Conservation (phyloP, 2,329 filamentous ascomycete species). For the Waltergamsia citrina region DNA sequence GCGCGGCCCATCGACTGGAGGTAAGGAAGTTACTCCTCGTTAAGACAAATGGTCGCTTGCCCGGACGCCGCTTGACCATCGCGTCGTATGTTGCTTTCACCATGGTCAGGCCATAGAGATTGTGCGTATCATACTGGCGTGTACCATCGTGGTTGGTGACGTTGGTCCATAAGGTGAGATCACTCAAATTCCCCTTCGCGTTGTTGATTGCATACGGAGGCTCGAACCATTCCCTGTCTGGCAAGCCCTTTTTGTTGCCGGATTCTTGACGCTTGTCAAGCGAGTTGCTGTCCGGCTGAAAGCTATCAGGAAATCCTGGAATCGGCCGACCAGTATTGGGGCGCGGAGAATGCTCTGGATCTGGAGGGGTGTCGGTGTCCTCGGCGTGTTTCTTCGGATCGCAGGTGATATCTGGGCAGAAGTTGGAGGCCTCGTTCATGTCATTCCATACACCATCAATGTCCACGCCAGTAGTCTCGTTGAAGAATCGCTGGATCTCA, state of each 20-base stretch:
- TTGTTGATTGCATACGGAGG: constrained; percentile 8
- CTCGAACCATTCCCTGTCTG: constrained; percentile 8
- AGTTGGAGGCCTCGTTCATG: constrained; percentile 38
- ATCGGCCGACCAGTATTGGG: constrained; percentile 3
- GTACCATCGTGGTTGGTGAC: constrained; percentile 58
- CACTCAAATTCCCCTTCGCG: constrained; percentile 33
- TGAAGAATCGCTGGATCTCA: constrained; percentile 58
- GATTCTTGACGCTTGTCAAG: neutral
- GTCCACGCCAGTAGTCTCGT: constrained; percentile 52
- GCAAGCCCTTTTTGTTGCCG: constrained; percentile 9
- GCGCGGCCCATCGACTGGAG: constrained; percentile 47
- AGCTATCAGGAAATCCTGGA: constrained; percentile 5
- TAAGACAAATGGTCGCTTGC: constrained; percentile 56
- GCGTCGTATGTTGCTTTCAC: constrained; percentile 37
- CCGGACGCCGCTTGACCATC: constrained; percentile 51
- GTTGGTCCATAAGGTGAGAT: constrained; percentile 56
- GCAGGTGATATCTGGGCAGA: constrained; percentile 14
- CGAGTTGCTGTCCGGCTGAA: constrained; percentile 3
- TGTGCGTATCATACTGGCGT: constrained; percentile 64
- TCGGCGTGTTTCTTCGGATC: constrained; percentile 11
- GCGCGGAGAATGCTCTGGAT: constrained; percentile 4
- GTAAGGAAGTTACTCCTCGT: constrained; percentile 53
- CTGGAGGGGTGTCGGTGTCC: constrained; percentile 4
- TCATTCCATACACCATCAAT: constrained; percentile 74
- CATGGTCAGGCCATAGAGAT: constrained; percentile 65